A percentile compares a stretch with the other conserved stretches of the same genome.
These are phyloP conservation scores for Primulina tabacum DNA, from an alignment of 257 asterid species.

Conservation along the genomic window DNA sequence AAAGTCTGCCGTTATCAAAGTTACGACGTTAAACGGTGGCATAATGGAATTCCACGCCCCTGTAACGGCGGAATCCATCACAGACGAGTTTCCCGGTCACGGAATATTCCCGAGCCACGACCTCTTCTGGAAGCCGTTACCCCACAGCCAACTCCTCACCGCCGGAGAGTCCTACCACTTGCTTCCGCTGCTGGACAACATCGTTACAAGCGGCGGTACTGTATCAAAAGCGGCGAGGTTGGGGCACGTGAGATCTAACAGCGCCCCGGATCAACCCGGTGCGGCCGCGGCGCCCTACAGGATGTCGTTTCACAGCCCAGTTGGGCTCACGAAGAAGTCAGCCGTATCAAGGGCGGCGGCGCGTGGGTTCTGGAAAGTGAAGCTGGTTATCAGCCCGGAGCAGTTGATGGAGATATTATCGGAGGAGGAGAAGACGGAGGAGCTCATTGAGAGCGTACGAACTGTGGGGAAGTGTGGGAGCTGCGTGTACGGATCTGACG, in stretches of 20 bases:
- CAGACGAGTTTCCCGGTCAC: slow-evolving; percentile 79
- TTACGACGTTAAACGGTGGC: slow-evolving; percentile 62
- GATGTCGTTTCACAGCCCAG: slow-evolving; percentile 69
- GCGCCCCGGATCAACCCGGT: slow-evolving; percentile 40
- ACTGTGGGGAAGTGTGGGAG: slow-evolving; percentile 80
- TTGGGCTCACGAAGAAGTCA: slow-evolving; percentile 29
- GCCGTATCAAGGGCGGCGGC: slow-evolving; percentile 17
- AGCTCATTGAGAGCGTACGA: slow-evolving; percentile 74
- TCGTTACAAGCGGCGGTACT: not conserved
- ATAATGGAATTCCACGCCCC: slow-evolving; percentile 71
- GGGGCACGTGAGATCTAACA: slow-evolving; percentile 65
- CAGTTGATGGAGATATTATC: slow-evolving; percentile 69
- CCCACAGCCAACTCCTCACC: slow-evolving; percentile 48
- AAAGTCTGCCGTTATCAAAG: slow-evolving; percentile 41
- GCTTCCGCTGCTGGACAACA: slow-evolving; percentile 43
- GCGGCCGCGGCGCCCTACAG: slow-evolving; percentile 47
- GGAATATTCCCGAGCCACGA: slow-evolving; percentile 71
- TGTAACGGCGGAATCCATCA: slow-evolving; percentile 59
- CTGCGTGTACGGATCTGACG: slow-evolving; percentile 45
- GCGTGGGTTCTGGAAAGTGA: slow-evolving; percentile 74
- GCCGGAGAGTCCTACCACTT: slow-evolving; percentile 73
- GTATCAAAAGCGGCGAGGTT: slow-evolving; percentile 18
- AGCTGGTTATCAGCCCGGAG: slow-evolving; percentile 67
- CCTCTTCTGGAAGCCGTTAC: slow-evolving; percentile 78
- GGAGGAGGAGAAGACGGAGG: slow-evolving; percentile 70